phyloP scores from a whole-genome alignment of 108 stramenopile genomes.

The Skeletonema grethae region DNA sequence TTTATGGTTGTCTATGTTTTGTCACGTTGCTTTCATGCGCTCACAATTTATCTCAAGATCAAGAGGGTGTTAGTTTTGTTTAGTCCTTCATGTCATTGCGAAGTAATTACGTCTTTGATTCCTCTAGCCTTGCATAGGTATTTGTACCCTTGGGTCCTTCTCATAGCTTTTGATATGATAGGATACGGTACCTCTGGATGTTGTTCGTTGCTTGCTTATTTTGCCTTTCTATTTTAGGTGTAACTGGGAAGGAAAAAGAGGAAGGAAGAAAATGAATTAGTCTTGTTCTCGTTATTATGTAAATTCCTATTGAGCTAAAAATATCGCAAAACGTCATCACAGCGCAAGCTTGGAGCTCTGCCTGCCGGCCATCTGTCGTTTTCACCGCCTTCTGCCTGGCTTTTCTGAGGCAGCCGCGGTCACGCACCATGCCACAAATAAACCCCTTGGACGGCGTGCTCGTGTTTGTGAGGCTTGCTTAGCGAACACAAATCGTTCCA shows the following conservation, averaged over 20 bases:
- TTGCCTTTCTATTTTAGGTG: not conserved
- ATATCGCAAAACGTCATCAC: slow-evolving; percentile 4
- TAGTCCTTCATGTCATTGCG: too few species aligned
- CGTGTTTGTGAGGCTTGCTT: not conserved
- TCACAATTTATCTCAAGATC: too few species aligned
- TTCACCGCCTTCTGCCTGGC: not conserved
- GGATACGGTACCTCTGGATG: too few species aligned
- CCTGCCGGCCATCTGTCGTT: not conserved
- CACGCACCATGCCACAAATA: not conserved
- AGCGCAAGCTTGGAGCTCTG: not conserved
- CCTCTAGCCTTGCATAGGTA: too few species aligned
- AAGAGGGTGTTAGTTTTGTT: too few species aligned
- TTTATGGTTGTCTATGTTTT: too few species aligned
- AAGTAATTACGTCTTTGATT: too few species aligned
- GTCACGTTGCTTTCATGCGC: too few species aligned
- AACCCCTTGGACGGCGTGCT: not conserved
- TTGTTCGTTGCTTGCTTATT: too few species aligned
- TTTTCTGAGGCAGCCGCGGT: not conserved
- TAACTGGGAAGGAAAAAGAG: not conserved
- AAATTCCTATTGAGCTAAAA: not conserved
- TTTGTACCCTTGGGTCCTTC: too few species aligned
- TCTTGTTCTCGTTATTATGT: not conserved
- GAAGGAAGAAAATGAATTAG: not conserved
- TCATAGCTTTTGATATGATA: too few species aligned
- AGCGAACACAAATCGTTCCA: not conserved